Evolutionary conservation across 2,329 filamentous ascomycete genomes (phyloP).

Genomic region (Aureobasidium sp.): DNA sequence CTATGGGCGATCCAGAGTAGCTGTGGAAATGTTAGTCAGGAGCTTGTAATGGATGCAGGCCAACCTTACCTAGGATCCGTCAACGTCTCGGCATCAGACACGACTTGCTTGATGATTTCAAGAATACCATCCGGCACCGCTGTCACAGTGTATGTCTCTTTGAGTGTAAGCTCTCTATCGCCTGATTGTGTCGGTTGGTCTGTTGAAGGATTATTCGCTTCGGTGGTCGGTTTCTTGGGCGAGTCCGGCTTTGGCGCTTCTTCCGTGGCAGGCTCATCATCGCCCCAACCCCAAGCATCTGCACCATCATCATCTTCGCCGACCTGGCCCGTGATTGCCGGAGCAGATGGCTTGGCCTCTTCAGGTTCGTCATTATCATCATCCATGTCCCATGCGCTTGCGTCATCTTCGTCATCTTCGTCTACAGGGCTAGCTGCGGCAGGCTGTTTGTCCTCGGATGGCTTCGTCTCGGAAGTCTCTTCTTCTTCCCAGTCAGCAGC

Average conservation of each 20-base stretch:
- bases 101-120: conserved; percentile 52
- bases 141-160: conserved; percentile 82
- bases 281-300: conserved; percentile 83
- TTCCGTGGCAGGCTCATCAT: conserved; percentile 45
- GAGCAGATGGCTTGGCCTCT: not conserved
- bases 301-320: conserved; percentile 32
- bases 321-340: conserved; percentile 9
- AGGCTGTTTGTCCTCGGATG: not conserved
- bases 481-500: conserved; percentile 72
- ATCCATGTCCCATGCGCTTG: conserved; percentile 43
- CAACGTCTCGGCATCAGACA: conserved; percentile 46
- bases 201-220: conserved; percentile 20
- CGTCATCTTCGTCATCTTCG: conserved; percentile 41
- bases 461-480: conserved; percentile 27
- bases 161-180: conserved; percentile 54
- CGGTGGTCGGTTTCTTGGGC: conserved; percentile 9
- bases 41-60: conserved; percentile 19
- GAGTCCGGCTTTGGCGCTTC: conserved; percentile 17
- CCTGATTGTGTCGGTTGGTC: conserved; percentile 20
- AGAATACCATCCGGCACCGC: conserved; percentile 76
- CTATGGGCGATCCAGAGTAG: conserved; percentile 48
- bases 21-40: conserved; percentile 16
- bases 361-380: conserved; percentile 33
- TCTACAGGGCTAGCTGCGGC: conserved; percentile 20
- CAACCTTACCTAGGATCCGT: conserved; percentile 43